Percentiles rank a stretch among this genome's conserved stretches.
These are phyloP conservation scores for Penicillium nordicum DNA, from an alignment of 2,329 filamentous ascomycete species.

Conservation along the genomic window DNA sequence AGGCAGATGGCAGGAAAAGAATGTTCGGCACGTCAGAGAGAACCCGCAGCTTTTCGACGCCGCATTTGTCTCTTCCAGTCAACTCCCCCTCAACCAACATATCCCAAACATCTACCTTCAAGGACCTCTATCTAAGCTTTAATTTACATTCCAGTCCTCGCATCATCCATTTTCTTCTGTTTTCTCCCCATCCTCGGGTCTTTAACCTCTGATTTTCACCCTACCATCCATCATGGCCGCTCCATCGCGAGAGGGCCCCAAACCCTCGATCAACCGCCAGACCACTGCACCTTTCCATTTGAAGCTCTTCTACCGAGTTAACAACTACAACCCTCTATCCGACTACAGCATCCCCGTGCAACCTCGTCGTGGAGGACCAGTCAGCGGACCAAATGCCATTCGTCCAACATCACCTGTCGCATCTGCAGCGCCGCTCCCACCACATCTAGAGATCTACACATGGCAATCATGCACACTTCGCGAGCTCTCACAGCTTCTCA, in stretches of 20 bases:
- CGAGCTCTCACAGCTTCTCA: slow-evolving; percentile 76
- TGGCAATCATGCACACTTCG: slow-evolving; percentile 77
- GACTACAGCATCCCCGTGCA: slow-evolving; percentile 38
- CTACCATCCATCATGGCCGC: slow-evolving; percentile 17
- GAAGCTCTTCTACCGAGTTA: slow-evolving; percentile 76
- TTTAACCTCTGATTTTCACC: neutral
- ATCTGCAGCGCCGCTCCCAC: slow-evolving; percentile 54
- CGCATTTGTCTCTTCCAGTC: slow-evolving; percentile 12
- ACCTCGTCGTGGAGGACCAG: slow-evolving; percentile 22
- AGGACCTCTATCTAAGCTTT: neutral
- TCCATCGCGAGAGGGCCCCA: slow-evolving; percentile 27
- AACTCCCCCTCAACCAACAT: slow-evolving; percentile 2
- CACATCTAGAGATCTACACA: slow-evolving; percentile 77
- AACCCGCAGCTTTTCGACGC: slow-evolving; percentile 15
- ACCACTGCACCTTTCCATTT: slow-evolving; percentile 76
- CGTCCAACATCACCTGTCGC: slow-evolving; percentile 50
- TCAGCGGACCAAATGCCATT: slow-evolving; percentile 42
- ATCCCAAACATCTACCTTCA: neutral
- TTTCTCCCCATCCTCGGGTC: neutral
- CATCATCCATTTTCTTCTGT: neutral
- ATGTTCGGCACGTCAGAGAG: slow-evolving; percentile 10
- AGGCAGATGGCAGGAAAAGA: slow-evolving; percentile 11
- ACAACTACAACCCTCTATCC: slow-evolving; percentile 61
- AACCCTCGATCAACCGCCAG: slow-evolving; percentile 60
- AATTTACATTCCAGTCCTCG: neutral